Base-by-base conservation (phyloP, 2,329 filamentous ascomycete species). In the Lasiodiplodia gonubiensis region DNA sequence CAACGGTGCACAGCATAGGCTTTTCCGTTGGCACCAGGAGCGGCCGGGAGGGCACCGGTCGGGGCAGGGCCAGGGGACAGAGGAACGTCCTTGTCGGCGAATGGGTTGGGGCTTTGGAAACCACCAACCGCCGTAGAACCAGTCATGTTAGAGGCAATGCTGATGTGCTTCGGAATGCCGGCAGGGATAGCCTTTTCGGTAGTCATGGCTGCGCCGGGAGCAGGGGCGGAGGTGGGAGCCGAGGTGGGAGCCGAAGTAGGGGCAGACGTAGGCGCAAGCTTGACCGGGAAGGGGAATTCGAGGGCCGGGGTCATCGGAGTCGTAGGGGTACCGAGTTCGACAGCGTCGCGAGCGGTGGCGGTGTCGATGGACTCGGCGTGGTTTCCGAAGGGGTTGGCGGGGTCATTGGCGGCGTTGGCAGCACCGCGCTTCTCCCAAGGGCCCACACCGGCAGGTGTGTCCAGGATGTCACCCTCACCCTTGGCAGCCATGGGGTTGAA, bases 1-100 rank as follows among this genome's bases (percentile, higher is more conserved):
- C 98, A 92, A 70, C 95, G 92, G 79, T 98, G 91, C 66, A 98
- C 94, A 69, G 73, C 76, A 25, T 89, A 87, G 21, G 87, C 88
- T 67, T 86, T 88, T 53, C 87, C 87, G 61, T 86, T 86, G 14
- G 86, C 87, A 71, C 89, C 89, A 52, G 86, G 88, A 12, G 85
- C 85, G 52, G 86, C 87, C 39, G 79, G 80, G 27, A 76, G 73
- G 66, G 81, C 71, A 64, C 76, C 76, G 37, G 72, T 74, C 53
- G 78, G 74, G 68, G 80, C 78, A 49, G 78, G 83, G 64, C 83
- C 84, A 48, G 85, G 79, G 14, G 83, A 78, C 25, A 86, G 80
- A 23, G 64, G 64, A 39, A 73, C 42, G 65, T 71, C 48, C 30
- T 48, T 48, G 12, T 53, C 65, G 16, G 42, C 37, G 18, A 46